These are phyloP conservation scores for Papilionanthe hybrid DNA, from an alignment of 116 monocot species.

Conservation along the genomic window DNA sequence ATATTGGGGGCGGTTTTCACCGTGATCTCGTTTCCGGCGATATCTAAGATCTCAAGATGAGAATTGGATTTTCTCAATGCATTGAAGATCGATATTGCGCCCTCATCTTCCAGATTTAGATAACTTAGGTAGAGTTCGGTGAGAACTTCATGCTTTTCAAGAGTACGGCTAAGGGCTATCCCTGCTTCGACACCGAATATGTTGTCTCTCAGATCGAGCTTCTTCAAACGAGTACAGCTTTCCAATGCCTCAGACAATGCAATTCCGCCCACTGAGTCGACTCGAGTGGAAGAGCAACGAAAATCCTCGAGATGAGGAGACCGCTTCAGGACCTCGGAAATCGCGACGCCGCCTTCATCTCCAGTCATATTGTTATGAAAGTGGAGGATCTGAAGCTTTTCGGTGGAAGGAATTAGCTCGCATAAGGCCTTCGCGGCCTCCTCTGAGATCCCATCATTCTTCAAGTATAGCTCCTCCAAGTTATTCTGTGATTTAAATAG, in stretches of 20 bases:
- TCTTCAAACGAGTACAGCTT: conserved; percentile 42
- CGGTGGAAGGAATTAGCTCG: conserved; percentile 66
- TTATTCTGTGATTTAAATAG: conserved; percentile 57
- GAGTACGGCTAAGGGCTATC: conserved; percentile 35
- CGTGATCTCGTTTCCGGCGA: conserved; percentile 66
- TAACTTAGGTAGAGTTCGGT: conserved; percentile 67
- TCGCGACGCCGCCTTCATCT: conserved; percentile 68
- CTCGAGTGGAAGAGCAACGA: conserved; percentile 73
- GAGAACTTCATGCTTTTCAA: conserved; percentile 34
- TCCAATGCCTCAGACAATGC: conserved; percentile 48
- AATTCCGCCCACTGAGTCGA: conserved; percentile 61
- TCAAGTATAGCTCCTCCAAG: conserved; percentile 73
- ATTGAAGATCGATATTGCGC: conserved; percentile 39
- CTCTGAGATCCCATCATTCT: conserved; percentile 82
- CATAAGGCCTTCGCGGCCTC: conserved; percentile 74
- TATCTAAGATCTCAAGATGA: conserved; percentile 53
- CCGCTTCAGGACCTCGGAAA: conserved; percentile 51
- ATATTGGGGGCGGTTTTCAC: conserved; percentile 21
- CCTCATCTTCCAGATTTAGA: conserved; percentile 74
- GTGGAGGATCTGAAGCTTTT: conserved; percentile 64
- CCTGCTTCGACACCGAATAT: conserved; percentile 75
- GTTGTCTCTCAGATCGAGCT: conserved; percentile 73
- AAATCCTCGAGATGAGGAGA: conserved; percentile 65
- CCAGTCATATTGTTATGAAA: conserved; percentile 94
- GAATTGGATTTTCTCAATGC: conserved; percentile 38